Evolutionary conservation across 345 rosid genomes (phyloP).

Genomic region (Populus ilicifolia): DNA sequence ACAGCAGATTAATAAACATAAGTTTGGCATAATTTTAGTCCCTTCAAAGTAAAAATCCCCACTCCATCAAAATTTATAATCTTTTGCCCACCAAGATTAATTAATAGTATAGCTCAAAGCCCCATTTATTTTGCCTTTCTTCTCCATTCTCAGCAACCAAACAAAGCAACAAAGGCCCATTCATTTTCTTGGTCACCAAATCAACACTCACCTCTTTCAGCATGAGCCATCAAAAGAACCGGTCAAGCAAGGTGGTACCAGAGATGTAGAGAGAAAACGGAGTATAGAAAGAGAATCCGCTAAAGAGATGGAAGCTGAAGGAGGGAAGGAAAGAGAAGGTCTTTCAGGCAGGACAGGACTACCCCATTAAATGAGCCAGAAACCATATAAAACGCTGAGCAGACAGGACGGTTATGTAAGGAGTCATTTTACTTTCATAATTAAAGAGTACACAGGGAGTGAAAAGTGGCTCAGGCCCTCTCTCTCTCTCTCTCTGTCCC

Average conservation of each 20-base stretch:
- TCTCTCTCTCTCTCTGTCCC: not conserved
- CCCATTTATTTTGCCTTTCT: not conserved
- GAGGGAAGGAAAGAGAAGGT: not conserved
- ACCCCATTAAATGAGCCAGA: constrained; percentile 46
- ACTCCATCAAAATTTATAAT: not conserved
- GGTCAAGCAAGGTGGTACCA: constrained; percentile 8
- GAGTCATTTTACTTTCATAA: constrained; percentile 7
- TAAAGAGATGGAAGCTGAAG: not conserved
- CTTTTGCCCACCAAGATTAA: not conserved
- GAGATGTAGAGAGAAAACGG: not conserved
- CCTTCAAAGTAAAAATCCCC: not conserved
- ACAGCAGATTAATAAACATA: not conserved
- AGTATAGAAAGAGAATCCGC: not conserved
- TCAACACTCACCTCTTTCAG: constrained; percentile 16
- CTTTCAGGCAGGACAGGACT: constrained; percentile 27
- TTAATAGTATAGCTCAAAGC: not conserved
- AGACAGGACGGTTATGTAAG: constrained; percentile 28
- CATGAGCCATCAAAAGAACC: constrained; percentile 44
- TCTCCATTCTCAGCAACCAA: constrained; percentile 18
- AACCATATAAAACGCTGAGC: not conserved
- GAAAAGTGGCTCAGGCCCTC: not conserved
- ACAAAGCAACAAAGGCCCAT: constrained; percentile 11
- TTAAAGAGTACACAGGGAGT: not conserved
- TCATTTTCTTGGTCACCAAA: not conserved
- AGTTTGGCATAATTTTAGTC: constrained; percentile 2